phyloP scores from a whole-genome alignment of 1,139 yeast genomes.

The Sugiyamaella castrensis region DNA sequence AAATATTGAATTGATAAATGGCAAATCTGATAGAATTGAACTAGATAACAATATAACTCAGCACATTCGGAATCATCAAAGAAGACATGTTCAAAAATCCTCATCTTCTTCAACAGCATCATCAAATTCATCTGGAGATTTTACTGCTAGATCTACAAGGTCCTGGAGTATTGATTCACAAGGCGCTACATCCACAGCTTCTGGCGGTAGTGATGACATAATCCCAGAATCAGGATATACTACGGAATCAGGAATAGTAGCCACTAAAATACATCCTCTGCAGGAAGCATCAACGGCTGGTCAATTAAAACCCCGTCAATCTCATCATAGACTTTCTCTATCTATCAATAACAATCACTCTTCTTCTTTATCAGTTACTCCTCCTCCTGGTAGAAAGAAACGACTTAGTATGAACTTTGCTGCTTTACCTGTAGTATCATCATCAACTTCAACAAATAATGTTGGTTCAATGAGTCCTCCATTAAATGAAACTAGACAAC shows the following conservation, averaged over 20 bases:
- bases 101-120: background rate
- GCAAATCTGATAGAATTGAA: no score
- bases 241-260: no score
- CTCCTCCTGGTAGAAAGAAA: constrained; percentile 23
- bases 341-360: constrained; percentile 1
- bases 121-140: background rate
- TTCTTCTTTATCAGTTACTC: constrained; percentile 14
- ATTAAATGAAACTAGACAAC: no score
- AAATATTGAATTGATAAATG: no score
- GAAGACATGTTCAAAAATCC: constrained; percentile 1
- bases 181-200: background rate
- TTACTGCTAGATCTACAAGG: constrained; percentile 1
- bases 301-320: constrained; percentile 3
- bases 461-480: no score
- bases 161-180: constrained; percentile 7
- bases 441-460: background rate
- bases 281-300: no score
- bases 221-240: background rate
- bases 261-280: no score
- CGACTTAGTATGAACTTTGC: constrained; percentile 32
- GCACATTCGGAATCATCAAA: no score
- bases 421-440: constrained; percentile 27
- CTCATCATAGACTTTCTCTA: constrained; percentile 7
- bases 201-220: background rate
- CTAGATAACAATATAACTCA: no score